phyloP scores from a whole-genome alignment of 208 protist genomes.

The Vickermania spadyakhi region DNA sequence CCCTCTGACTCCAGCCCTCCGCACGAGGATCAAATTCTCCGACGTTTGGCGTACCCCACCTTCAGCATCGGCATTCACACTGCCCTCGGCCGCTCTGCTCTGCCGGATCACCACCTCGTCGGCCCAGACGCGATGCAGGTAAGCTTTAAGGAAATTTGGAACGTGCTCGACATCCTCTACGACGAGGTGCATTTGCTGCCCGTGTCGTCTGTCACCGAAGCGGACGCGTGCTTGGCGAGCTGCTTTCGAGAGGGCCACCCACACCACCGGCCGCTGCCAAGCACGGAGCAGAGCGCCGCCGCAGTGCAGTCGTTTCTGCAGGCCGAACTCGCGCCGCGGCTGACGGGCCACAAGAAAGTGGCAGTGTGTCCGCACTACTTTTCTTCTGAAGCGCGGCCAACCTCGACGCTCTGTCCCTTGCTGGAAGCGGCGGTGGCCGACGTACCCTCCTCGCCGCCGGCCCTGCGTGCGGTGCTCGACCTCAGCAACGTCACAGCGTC shows the following conservation, averaged over 20 bases:
- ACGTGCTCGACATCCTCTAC: constrained; percentile 76
- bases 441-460: constrained; percentile 3
- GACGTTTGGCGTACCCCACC: constrained; percentile 32
- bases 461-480: constrained; percentile 35
- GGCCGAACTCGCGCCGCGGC: constrained; percentile 14
- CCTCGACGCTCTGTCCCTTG: constrained; percentile 4
- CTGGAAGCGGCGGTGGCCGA: not conserved
- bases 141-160: constrained; percentile 81
- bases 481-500: constrained; percentile 19
- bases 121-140: constrained; percentile 8
- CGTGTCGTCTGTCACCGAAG: not conserved
- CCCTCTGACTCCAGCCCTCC: not conserved
- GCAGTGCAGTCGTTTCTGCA: constrained; percentile 6
- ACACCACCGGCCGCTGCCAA: not conserved
- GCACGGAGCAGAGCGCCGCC: not conserved
- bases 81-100: constrained; percentile 4
- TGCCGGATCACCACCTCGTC: not conserved
- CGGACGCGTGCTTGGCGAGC: not conserved
- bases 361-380: constrained; percentile 66
- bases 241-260: not conserved
- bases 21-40: not conserved
- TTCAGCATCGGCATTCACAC: constrained; percentile 53
- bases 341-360: constrained; percentile 15
- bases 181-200: constrained; percentile 67
- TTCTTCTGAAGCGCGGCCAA: not conserved